Conservation (phyloP, 805 yeast genomes). For the Tetrapisispora arboricola region DNA sequence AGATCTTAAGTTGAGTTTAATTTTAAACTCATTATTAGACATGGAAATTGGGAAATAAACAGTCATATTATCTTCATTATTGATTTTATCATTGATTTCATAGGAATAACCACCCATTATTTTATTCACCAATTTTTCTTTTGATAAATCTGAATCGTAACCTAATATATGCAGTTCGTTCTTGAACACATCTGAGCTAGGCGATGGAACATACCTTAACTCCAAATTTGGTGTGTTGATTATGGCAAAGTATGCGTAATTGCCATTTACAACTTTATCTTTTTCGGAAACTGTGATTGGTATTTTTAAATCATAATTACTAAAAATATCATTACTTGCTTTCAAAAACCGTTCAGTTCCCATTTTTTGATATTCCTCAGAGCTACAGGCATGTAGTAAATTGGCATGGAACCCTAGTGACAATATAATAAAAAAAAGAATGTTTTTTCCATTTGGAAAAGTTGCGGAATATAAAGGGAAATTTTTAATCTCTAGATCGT, state of each 20-base stretch:
- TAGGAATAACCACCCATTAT: conserved; percentile 24
- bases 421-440: conserved; percentile 47
- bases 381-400: conserved; percentile 69
- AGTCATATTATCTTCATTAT: conserved; percentile 6
- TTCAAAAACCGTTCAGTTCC: conserved; percentile 60
- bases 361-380: conserved; percentile 49
- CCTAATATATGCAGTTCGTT: conserved; percentile 19
- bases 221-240: conserved; percentile 24
- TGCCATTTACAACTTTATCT: background rate
- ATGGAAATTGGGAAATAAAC: conserved; percentile 10
- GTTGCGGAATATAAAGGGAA: conserved; percentile 29
- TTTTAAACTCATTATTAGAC: conserved; percentile 6
- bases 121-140: conserved; percentile 7
- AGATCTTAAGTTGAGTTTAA: conserved; percentile 8
- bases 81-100: conserved; percentile 8
- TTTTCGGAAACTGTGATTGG: conserved; percentile 6
- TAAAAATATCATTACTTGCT: conserved; percentile 52
- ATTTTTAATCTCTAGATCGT: conserved; percentile 5
- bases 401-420: conserved; percentile 87
- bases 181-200: conserved; percentile 17
- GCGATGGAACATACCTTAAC: conserved; percentile 23
- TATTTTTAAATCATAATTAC: conserved; percentile 25
- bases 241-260: conserved; percentile 22
- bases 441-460: conserved; percentile 22
- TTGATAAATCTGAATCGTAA: conserved; percentile 10